Evolutionary conservation across 73 alveolate species (phyloP).

Genomic region (Durusdinium trenchii): DNA sequence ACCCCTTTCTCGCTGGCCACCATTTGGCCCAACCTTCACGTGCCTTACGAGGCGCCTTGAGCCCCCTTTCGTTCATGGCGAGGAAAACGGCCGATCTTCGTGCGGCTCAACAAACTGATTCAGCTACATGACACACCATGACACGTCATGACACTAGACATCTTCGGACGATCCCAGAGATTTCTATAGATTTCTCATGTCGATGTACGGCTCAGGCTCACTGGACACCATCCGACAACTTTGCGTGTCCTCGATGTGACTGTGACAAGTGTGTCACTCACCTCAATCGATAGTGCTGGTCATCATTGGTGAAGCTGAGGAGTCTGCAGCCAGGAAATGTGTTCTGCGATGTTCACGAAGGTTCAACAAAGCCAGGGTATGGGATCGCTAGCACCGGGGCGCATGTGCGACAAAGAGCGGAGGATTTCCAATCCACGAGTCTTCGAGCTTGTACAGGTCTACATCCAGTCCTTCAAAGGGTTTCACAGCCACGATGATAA

Average conservation of each 20-base stretch:
- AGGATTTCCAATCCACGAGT: background rate
- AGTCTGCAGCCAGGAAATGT: background rate
- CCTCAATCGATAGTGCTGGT: background rate
- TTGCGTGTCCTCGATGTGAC: conserved; percentile 87
- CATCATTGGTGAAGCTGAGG: background rate
- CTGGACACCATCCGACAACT: conserved; percentile 91
- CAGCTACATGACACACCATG: too few species aligned
- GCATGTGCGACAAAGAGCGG: background rate
- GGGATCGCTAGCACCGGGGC: too few species aligned
- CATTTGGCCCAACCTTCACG: too few species aligned
- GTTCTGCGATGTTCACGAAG: background rate
- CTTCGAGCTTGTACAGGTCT: conserved; percentile 18
- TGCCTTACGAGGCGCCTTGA: too few species aligned
- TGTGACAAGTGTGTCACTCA: conserved; percentile 34
- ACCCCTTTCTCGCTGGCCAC: too few species aligned
- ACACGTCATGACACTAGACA: too few species aligned
- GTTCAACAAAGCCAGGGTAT: background rate
- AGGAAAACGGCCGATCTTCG: too few species aligned
- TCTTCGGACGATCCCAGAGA: too few species aligned
- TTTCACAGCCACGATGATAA: conserved; percentile 83
- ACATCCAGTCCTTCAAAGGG: conserved; percentile 88
- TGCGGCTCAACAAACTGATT: too few species aligned
- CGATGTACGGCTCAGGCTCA: too few species aligned
- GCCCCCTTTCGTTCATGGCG: too few species aligned
- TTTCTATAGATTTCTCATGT: too few species aligned